phyloP scores from a whole-genome alignment of 2,329 filamentous ascomycete genomes.

The Fusarium sp. region DNA sequence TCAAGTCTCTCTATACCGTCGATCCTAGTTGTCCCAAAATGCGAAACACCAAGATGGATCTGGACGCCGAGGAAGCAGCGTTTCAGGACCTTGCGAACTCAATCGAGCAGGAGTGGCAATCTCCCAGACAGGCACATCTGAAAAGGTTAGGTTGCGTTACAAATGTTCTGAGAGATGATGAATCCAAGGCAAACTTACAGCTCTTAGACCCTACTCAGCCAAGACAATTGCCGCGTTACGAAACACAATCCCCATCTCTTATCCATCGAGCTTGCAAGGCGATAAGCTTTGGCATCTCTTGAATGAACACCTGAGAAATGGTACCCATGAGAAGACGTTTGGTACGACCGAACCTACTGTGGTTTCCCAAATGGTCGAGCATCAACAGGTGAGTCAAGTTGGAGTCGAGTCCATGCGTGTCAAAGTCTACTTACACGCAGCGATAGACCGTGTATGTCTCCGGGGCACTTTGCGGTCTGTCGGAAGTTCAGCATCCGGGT shows the following conservation, averaged over 20 bases:
- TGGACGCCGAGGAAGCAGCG: neutral
- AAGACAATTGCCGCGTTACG: neutral
- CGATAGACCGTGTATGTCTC: neutral
- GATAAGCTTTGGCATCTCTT: neutral
- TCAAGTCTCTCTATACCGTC: neutral
- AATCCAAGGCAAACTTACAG: neutral
- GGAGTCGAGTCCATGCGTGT: neutral
- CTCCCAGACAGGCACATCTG: neutral
- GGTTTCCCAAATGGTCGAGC: neutral
- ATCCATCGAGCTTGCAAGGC: neutral
- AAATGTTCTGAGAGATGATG: neutral
- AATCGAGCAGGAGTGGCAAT: neutral
- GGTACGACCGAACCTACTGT: neutral
- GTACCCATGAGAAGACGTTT: neutral
- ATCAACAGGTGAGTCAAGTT: neutral
- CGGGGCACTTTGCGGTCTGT: neutral
- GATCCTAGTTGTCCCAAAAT: neutral
- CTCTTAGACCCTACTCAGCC: neutral
- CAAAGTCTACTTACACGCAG: neutral
- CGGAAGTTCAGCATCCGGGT: neutral
- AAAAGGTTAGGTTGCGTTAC: neutral
- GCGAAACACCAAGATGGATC: neutral
- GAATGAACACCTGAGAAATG: neutral
- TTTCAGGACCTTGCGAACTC: neutral
- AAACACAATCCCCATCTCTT: neutral